Base-by-base conservation (phyloP, 257 asterid species). In the Linaria vulgaris region DNA sequence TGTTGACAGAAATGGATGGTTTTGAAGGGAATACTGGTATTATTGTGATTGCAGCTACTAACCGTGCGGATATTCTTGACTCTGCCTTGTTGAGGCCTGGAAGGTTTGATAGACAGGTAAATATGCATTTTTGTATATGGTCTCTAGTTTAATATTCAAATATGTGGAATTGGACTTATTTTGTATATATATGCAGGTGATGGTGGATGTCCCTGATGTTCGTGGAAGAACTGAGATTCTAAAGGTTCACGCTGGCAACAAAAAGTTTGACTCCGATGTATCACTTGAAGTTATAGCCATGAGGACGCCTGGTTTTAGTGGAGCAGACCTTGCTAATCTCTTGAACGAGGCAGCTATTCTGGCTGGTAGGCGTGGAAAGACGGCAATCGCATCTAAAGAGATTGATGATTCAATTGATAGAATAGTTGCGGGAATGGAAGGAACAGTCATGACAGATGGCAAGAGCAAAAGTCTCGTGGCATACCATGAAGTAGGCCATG, bases 291-390 rank as follows among this genome's bases (percentile, higher is more conserved):
- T 94, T 23, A 72, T 94, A 70, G 95, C 99, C 75, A 94, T 94
- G 99, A 81, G 99, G 75, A 94, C 99, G 67, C 99, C 95, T 60
- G 97, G 97, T 60, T 94, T 90, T 62, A 90, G 99, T 75, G 99
- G 97, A 47, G 99, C 99, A 9, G 97, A 94, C 75, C 99, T 94
- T 63, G 99, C 99, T 27, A 94, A 94, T 80, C 97, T 94, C 52
- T 79, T 94, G 24, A 94, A 94, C 6, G 99, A 94, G 79, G 97
- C 97, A 27, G 99, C 99, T 61, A 94, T 94, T 65, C 68, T 94
- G 71, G 90, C 99, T 25, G 97, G 97, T 47, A 73, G 97, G 59
- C 94, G 95, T n/a, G 99, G 89, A 38, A 90, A 79, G 79, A 56
- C 89, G 4, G 92, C 87, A 23, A 90, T 94, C 31, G 76, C 99